Percentiles rank a stretch among this genome's conserved stretches.
These are phyloP conservation scores for Jatropha podagrica DNA, from an alignment of 441 rosid genomes.

Conservation along the genomic window DNA sequence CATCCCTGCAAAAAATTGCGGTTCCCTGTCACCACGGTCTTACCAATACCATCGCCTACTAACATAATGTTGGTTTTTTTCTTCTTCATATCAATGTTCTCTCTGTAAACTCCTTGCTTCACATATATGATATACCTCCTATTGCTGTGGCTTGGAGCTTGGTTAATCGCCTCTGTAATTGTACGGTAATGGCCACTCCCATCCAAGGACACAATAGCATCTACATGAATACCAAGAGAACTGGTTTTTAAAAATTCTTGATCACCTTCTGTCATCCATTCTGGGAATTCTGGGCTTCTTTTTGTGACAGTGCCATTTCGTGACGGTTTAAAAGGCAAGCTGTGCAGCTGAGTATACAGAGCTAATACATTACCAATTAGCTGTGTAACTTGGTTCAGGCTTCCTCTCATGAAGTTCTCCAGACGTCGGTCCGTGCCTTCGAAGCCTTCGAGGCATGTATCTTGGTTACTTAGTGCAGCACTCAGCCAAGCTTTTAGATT, in stretches of 20 bases:
- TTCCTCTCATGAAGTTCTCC: slow-evolving; percentile 57
- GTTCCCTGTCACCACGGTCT: slow-evolving; percentile 45
- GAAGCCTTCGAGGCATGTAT: slow-evolving; percentile 90
- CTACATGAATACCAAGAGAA: slow-evolving; percentile 42
- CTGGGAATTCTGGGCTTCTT: slow-evolving; percentile 34
- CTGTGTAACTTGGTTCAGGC: slow-evolving; percentile 79
- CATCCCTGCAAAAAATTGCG: slow-evolving; percentile 44
- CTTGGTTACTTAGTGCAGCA: slow-evolving; percentile 91
- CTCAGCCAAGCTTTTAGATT: slow-evolving; percentile 92
- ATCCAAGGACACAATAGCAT: slow-evolving; percentile 69
- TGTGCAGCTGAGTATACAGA: slow-evolving; percentile 63
- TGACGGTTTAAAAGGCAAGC: slow-evolving; percentile 60
- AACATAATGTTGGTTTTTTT: slow-evolving; percentile 44
- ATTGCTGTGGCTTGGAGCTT: slow-evolving; percentile 42
- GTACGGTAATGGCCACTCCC: slow-evolving; percentile 43
- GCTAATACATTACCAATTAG: slow-evolving; percentile 69
- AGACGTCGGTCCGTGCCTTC: slow-evolving; percentile 73
- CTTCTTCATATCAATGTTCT: slow-evolving; percentile 48
- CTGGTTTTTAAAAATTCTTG: slow-evolving; percentile 40
- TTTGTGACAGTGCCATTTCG: slow-evolving; percentile 22
- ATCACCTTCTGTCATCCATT: slow-evolving; percentile 68
- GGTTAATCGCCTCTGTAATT: slow-evolving; percentile 48
- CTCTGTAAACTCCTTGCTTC: slow-evolving; percentile 49
- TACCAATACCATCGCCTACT: slow-evolving; percentile 50
- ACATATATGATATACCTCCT: slow-evolving; percentile 49